Evolutionary conservation across 768 basidiomycete species (phyloP).

Genomic region (Suillus brevipes): DNA sequence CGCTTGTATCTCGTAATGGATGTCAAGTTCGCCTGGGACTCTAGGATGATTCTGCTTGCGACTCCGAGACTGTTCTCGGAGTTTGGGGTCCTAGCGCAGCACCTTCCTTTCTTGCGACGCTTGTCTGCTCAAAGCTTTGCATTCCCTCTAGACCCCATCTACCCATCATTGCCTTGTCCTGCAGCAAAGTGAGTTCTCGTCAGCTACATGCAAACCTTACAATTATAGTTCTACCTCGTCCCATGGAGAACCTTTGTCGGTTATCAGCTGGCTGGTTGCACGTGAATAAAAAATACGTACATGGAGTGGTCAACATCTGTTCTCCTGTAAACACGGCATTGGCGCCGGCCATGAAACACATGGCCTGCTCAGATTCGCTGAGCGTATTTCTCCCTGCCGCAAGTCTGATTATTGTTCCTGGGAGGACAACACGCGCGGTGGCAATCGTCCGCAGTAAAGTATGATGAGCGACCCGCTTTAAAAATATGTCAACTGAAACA

Average conservation of each 20-base stretch:
- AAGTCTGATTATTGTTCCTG: constrained; percentile 89
- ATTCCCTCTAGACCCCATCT: constrained; percentile 93
- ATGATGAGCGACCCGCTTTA: constrained; percentile 77
- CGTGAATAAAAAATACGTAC: constrained; percentile 45
- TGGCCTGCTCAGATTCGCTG: constrained; percentile 88
- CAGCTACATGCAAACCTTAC: constrained; percentile 11
- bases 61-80: neutral
- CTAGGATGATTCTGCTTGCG: neutral
- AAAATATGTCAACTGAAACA: constrained; percentile 15
- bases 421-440: constrained; percentile 90
- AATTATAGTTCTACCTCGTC: constrained; percentile 61
- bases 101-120: constrained; percentile 57
- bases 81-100: constrained; percentile 13
- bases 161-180: constrained; percentile 93
- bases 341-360: constrained; percentile 98
- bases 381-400: constrained; percentile 92
- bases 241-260: constrained; percentile 78
- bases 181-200: constrained; percentile 8
- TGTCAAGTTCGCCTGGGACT: neutral
- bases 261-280: constrained; percentile 8
- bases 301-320: constrained; percentile 95
- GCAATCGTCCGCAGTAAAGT: constrained; percentile 91
- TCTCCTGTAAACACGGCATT: constrained; percentile 99
- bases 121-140: constrained; percentile 80
- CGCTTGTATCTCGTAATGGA: too few species aligned